Evolutionary conservation across 2,329 filamentous ascomycete genomes (phyloP).

Genomic region (Fusarium secorum): DNA sequence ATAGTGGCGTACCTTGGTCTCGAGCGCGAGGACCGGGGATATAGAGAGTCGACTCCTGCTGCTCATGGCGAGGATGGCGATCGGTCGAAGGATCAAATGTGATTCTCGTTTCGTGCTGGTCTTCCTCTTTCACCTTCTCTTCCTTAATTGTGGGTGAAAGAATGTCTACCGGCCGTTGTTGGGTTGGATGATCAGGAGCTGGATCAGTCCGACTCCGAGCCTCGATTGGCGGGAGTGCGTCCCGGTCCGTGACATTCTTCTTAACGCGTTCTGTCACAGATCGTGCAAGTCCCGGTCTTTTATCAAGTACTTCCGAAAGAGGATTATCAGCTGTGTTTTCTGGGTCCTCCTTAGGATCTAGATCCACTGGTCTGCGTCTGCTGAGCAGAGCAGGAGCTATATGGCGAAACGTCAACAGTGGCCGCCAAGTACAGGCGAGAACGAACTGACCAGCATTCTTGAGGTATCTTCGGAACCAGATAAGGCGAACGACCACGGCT

Average conservation of each 20-base stretch:
- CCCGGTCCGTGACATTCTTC: neutral
- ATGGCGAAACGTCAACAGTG: neutral
- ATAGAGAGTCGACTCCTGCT: conserved; percentile 41
- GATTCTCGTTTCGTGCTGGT: conserved; percentile 29
- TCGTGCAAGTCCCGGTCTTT: conserved; percentile 3
- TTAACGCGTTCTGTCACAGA: conserved; percentile 10
- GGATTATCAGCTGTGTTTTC: conserved; percentile 7
- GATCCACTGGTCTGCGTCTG: neutral
- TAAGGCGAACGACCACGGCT: conserved; percentile 56
- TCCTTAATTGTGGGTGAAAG: neutral
- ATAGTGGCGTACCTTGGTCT: conserved; percentile 37
- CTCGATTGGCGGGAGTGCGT: conserved; percentile 17
- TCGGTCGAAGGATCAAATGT: conserved; percentile 43
- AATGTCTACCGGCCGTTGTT: neutral
- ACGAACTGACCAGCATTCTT: conserved; percentile 47
- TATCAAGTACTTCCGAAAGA: neutral
- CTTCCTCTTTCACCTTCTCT: neutral
- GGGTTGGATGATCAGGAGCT: neutral
- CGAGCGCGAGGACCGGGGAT: conserved; percentile 47
- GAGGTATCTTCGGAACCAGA: conserved; percentile 58
- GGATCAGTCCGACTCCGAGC: conserved; percentile 23
- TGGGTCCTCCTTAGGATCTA: conserved; percentile 13
- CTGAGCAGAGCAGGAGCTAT: conserved; percentile 30
- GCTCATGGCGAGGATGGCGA: conserved; percentile 38
- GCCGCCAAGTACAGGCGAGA: neutral